Percentiles rank a stretch among this genome's conserved stretches.
These are phyloP conservation scores for Debaryomyces castellii DNA, from an alignment of 805 yeast species.

Conservation along the genomic window DNA sequence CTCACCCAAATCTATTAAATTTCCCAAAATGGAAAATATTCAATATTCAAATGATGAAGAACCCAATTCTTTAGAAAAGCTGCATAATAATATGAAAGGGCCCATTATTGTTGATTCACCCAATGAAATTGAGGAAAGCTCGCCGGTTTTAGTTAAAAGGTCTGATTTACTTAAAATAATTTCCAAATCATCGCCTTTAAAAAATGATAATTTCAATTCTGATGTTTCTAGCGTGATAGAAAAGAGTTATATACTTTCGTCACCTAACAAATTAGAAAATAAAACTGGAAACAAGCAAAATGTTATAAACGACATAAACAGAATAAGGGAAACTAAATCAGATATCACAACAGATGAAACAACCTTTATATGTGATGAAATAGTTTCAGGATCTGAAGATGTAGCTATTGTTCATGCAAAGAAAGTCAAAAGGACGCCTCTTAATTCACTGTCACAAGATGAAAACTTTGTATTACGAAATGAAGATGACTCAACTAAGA, in stretches of 20 bases:
- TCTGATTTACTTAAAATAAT: slow-evolving; percentile 9
- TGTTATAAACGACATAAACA: neutral
- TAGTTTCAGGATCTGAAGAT: neutral
- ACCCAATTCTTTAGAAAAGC: too few species aligned
- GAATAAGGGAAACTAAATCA: neutral
- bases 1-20: neutral
- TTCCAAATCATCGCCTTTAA: neutral
- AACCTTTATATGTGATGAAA: neutral
- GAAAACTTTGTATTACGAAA: neutral
- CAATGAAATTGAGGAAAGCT: slow-evolving; percentile 20
- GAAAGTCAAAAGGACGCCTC: neutral
- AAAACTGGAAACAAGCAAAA: neutral
- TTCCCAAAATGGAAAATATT: neutral
- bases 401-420: neutral
- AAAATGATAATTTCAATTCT: neutral
- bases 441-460: neutral
- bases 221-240: neutral
- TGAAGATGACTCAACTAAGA: neutral
- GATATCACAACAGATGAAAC: neutral
- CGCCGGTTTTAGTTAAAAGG: slow-evolving; percentile 16
- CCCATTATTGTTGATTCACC: slow-evolving; percentile 9
- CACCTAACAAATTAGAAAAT: neutral
- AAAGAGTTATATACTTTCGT: neutral
- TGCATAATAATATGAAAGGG: neutral
- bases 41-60: neutral